These are phyloP conservation scores for Fomitiporia mediterranea DNA, from an alignment of 1,284 basidiomycete species.

Conservation along the genomic window DNA sequence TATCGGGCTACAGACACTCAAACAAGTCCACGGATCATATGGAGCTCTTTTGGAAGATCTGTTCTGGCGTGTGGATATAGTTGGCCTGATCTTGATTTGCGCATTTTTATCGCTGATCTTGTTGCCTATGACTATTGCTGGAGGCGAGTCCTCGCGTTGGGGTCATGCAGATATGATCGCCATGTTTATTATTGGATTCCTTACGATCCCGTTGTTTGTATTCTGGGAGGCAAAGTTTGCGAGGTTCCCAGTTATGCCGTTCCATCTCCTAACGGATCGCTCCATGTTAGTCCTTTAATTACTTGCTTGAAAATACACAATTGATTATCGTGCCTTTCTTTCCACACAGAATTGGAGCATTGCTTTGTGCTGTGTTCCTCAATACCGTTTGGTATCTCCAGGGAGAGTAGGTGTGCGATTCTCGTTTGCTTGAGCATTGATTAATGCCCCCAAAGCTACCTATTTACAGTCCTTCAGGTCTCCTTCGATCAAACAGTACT, in stretches of 20 bases:
- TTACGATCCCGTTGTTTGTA: conserved; percentile 32
- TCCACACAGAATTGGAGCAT: conserved; percentile 20
- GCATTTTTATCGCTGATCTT: conserved; percentile 33
- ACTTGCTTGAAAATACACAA: conserved; percentile 26
- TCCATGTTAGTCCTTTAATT: conserved; percentile 9
- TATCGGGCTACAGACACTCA: conserved; percentile 27
- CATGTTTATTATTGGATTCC: conserved; percentile 34
- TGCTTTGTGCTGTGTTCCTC: conserved; percentile 33
- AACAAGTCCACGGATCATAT: conserved; percentile 22
- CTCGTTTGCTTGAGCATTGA: background rate
- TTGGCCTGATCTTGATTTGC: conserved; percentile 34
- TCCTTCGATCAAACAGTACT: conserved; percentile 33
- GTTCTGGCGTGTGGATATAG: conserved; percentile 36
- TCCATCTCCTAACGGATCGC: conserved; percentile 33
- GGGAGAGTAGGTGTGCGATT: conserved; percentile 11
- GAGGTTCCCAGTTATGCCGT: conserved; percentile 33
- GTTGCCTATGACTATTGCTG: conserved; percentile 35
- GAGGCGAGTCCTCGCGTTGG: conserved; percentile 30
- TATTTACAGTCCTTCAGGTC: conserved; percentile 33
- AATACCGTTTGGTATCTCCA: conserved; percentile 34
- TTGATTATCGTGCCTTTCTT: background rate
- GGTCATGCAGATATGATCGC: conserved; percentile 32
- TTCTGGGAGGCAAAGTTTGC: conserved; percentile 34
- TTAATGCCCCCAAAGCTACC: conserved; percentile 25
- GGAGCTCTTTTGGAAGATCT: conserved; percentile 27